Evolutionary conservation across 495 filamentous ascomycete species (phyloP).

Genomic region (Neurospora sp.): DNA sequence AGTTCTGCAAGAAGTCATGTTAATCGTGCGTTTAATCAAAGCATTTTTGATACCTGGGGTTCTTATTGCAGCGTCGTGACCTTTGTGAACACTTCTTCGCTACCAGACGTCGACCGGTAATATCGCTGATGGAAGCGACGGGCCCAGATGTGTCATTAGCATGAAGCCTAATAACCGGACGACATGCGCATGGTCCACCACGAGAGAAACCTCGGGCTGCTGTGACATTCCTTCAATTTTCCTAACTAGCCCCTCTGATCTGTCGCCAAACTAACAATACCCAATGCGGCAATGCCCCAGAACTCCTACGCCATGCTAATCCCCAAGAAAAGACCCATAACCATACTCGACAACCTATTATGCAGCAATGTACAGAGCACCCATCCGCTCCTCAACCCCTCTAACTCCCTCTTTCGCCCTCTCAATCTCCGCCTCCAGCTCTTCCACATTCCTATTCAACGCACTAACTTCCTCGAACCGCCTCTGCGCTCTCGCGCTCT

Average conservation of each 20-base stretch:
- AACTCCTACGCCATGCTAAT: neutral
- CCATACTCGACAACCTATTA: neutral
- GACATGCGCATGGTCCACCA: neutral
- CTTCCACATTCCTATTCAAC: constrained; percentile 70
- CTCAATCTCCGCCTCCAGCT: constrained; percentile 76
- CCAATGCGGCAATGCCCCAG: neutral
- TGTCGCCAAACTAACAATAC: neutral
- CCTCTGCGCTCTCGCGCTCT: constrained; percentile 64
- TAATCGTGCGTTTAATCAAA: neutral
- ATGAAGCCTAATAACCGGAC: neutral
- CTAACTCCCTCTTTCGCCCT: constrained; percentile 44
- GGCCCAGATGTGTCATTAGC: neutral
- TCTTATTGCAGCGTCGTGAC: neutral
- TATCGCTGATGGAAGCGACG: neutral
- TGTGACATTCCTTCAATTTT: neutral
- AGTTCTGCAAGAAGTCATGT: neutral
- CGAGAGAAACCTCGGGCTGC: neutral
- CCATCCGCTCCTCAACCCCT: constrained; percentile 44
- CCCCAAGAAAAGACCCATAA: neutral
- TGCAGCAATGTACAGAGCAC: constrained; percentile 31
- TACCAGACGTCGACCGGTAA: neutral
- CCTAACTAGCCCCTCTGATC: neutral
- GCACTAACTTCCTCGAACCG: constrained; percentile 85
- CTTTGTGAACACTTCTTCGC: neutral
- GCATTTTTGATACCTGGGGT: neutral